Evolutionary conservation across 148 eudicot genomes (phyloP).

Genomic region (Rhododendron kiyosumense): DNA sequence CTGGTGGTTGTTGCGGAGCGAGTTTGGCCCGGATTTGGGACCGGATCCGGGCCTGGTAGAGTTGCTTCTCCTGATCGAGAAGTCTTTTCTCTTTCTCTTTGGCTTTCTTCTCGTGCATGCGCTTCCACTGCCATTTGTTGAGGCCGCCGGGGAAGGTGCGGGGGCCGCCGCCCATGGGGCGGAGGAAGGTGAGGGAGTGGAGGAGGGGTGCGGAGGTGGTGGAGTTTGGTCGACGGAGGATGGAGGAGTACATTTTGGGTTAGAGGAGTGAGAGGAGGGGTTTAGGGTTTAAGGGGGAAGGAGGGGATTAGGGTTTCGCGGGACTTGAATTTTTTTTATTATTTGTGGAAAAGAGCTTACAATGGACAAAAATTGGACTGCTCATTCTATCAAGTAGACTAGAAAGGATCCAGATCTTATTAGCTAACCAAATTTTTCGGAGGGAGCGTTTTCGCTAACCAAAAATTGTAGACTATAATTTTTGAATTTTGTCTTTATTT

Average conservation of each 20-base stretch:
- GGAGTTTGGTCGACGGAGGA: slow-evolving; percentile 31
- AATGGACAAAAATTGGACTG: no score
- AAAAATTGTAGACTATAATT: no score
- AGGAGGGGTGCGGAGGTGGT: slow-evolving; percentile 11
- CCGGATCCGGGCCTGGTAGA: slow-evolving; percentile 77
- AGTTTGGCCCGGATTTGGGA: slow-evolving; percentile 61
- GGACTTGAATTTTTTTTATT: not conserved
- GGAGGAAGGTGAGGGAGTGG: slow-evolving; percentile 35
- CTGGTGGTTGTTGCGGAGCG: slow-evolving; percentile 5
- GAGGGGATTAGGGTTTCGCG: slow-evolving; percentile 3
- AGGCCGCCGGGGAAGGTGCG: slow-evolving; percentile 90
- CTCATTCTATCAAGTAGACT: no score
- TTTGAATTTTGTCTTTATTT: no score
- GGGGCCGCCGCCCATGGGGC: slow-evolving; percentile 86
- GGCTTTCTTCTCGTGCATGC: slow-evolving; percentile 87
- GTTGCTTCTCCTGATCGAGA: slow-evolving; percentile 73
- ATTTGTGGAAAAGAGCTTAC: no score
- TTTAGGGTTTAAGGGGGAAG: not conserved
- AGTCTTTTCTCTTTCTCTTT: slow-evolving; percentile 68
- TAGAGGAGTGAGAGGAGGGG: not conserved
- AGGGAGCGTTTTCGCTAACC: no score
- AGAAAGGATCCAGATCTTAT: no score
- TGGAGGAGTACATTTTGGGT: slow-evolving; percentile 24
- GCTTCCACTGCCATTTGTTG: slow-evolving; percentile 94
- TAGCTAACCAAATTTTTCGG: no score